Conservation (phyloP, 805 yeast genomes). For the Saccharomyces jurei region DNA sequence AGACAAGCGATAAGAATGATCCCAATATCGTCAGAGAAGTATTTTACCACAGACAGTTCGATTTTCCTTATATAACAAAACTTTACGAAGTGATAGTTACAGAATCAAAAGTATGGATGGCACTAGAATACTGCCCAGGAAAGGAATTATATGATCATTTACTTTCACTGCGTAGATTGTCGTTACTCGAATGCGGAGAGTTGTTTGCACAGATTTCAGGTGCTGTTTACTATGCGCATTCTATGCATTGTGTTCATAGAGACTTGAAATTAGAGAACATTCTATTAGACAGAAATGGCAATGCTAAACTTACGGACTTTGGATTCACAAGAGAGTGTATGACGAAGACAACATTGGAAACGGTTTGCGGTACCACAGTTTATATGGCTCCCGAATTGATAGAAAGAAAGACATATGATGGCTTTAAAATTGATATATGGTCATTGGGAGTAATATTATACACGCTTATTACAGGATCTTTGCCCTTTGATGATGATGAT, state of each 20-base stretch:
- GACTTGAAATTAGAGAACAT: conserved; percentile 81
- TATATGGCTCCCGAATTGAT: conserved; percentile 96
- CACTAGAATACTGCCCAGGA: conserved; percentile 81
- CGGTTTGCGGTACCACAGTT: conserved; percentile 89
- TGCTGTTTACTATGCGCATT: conserved; percentile 63
- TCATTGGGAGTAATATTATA: conserved; percentile 82
- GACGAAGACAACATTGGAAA: conserved; percentile 52
- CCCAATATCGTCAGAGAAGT: conserved; percentile 87
- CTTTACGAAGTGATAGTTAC: conserved; percentile 81
- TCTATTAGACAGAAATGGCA: conserved; percentile 45
- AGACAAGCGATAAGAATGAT: conserved; percentile 68
- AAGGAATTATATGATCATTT: conserved; percentile 67
- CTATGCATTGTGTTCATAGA: conserved; percentile 70
- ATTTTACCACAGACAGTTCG: conserved; percentile 76
- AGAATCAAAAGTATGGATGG: conserved; percentile 77
- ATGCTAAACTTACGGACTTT: conserved; percentile 79
- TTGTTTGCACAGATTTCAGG: conserved; percentile 57
- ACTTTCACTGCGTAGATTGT: conserved; percentile 43
- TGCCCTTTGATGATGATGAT: conserved; percentile 87
- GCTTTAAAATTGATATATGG: conserved; percentile 83
- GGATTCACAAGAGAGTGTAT: conserved; percentile 83
- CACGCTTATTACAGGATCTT: conserved; percentile 73
- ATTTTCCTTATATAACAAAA: conserved; percentile 75
- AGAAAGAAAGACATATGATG: conserved; percentile 60
- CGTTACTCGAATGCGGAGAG: conserved; percentile 41